A percentile compares a stretch with the other conserved stretches of the same genome.
Conservation (phyloP, 2,329 filamentous ascomycete species). For the Aureobasidium sp. region DNA sequence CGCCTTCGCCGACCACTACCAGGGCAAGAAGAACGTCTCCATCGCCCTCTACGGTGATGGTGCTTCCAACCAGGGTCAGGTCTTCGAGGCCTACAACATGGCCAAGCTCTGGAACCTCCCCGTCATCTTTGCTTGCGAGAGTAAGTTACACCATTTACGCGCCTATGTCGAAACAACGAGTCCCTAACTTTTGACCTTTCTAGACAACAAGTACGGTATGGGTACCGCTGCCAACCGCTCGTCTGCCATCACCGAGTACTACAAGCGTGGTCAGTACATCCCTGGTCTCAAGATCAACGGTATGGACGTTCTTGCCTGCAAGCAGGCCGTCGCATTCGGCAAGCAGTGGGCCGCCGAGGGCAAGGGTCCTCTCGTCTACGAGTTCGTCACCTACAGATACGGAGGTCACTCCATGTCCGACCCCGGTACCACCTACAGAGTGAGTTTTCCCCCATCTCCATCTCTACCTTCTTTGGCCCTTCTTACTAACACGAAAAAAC, state of each 20-base stretch:
- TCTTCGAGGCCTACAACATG: constrained; percentile 99
- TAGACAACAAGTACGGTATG: constrained; percentile 99
- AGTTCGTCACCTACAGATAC: constrained; percentile 99
- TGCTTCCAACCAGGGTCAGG: constrained; percentile 97
- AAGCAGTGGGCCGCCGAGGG: constrained; percentile 76
- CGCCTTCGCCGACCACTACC: constrained; percentile 95
- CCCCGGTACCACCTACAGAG: constrained; percentile 94
- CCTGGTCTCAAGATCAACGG: constrained; percentile 99
- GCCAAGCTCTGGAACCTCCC: constrained; percentile 98
- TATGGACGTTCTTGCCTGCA: constrained; percentile 98
- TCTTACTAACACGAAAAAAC: not conserved
- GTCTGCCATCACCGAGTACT: constrained; percentile 96
- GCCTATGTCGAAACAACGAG: no score
- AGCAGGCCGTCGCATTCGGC: constrained; percentile 89
- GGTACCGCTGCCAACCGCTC: constrained; percentile 91
- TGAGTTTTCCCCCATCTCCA: constrained; percentile 18
- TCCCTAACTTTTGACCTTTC: constrained; percentile 16
- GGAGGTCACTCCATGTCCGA: constrained; percentile 99
- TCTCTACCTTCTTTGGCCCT: no score
- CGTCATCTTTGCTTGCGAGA: constrained; percentile 94
- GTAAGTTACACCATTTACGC: constrained; percentile 44
- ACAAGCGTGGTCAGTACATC: constrained; percentile 99
- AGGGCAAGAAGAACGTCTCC: constrained; percentile 72
- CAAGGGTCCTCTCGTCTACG: constrained; percentile 90
- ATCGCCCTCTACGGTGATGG: constrained; percentile 95